Conservation (phyloP, 1,284 basidiomycete genomes). For the Rhodotorula sp. region DNA sequence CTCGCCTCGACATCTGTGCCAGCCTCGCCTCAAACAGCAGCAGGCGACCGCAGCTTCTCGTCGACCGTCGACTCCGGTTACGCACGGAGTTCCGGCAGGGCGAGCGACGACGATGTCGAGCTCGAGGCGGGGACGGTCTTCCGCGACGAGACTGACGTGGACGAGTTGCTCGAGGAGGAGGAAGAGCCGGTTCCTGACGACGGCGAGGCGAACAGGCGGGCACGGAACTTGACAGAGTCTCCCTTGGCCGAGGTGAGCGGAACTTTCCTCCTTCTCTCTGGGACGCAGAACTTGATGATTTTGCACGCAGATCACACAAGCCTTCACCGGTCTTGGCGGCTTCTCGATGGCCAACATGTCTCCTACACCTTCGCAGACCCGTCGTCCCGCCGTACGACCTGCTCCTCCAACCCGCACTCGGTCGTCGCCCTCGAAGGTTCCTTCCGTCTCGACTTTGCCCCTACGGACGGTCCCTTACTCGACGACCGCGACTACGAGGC, state of each 20-base stretch:
- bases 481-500: constrained; percentile 21
- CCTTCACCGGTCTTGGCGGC: constrained; percentile 32
- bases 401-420: constrained; percentile 1
- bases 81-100: constrained; percentile 7
- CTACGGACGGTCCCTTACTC: constrained; percentile 9
- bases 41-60: neutral
- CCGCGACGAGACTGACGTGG: constrained; percentile 10
- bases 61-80: constrained; percentile 33
- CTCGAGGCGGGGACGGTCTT: neutral
- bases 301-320: constrained; percentile 28
- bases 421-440: constrained; percentile 20
- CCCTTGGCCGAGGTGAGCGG: constrained; percentile 32
- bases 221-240: constrained; percentile 29
- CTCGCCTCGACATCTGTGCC: neutral
- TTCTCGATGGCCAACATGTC: constrained; percentile 26
- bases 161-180: neutral
- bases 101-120: constrained; percentile 9
- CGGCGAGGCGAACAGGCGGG: constrained; percentile 16
- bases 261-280: neutral
- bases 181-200: neutral
- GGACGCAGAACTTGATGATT: too few relatives aligned
- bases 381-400: neutral
- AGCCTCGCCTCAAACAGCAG: neutral
- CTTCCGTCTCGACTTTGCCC: neutral
- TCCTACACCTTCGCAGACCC: neutral